phyloP scores from a whole-genome alignment of 371 early-diverging fungal species.

The Mucor saturninus region DNA sequence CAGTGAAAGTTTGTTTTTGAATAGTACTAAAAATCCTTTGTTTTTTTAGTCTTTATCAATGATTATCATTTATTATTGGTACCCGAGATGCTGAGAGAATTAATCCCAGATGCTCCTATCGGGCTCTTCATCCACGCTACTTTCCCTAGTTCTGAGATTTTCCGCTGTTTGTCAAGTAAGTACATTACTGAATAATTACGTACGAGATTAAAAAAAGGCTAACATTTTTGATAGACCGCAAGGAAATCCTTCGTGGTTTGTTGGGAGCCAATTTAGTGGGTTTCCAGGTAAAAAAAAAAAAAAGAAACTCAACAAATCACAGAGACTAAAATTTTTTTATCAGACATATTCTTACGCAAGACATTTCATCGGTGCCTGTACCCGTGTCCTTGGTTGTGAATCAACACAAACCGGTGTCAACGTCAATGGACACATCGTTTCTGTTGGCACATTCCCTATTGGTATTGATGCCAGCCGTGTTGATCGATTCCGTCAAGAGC shows the following conservation, averaged over 20 bases:
- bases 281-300: slow-evolving; percentile 63
- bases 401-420: slow-evolving; percentile 87
- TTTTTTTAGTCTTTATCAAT: slow-evolving; percentile 88
- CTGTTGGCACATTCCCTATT: slow-evolving; percentile 95
- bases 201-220: neutral
- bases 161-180: slow-evolving; percentile 90
- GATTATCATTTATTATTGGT: slow-evolving; percentile 97
- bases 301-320: neutral
- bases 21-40: slow-evolving; percentile 39
- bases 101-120: slow-evolving; percentile 81
- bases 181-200: slow-evolving; percentile 10
- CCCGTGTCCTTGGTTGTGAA: slow-evolving; percentile 88
- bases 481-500: slow-evolving; percentile 45
- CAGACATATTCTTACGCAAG: slow-evolving; percentile 94
- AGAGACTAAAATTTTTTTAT: neutral
- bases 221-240: slow-evolving; percentile 65
- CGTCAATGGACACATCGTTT: slow-evolving; percentile 72
- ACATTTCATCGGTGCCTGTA: slow-evolving; percentile 94
- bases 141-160: slow-evolving; percentile 94
- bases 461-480: slow-evolving; percentile 90
- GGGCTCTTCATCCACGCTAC: slow-evolving; percentile 99
- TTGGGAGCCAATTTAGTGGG: slow-evolving; percentile 92
- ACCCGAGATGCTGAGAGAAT: slow-evolving; percentile 84
- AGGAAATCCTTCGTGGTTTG: slow-evolving; percentile 90
- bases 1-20: no score